Evolutionary conservation across 352 stramenopile genomes (phyloP), one percentile per base, ranked within the genome.

Genomic region (Plasmopara viticola): DNA sequence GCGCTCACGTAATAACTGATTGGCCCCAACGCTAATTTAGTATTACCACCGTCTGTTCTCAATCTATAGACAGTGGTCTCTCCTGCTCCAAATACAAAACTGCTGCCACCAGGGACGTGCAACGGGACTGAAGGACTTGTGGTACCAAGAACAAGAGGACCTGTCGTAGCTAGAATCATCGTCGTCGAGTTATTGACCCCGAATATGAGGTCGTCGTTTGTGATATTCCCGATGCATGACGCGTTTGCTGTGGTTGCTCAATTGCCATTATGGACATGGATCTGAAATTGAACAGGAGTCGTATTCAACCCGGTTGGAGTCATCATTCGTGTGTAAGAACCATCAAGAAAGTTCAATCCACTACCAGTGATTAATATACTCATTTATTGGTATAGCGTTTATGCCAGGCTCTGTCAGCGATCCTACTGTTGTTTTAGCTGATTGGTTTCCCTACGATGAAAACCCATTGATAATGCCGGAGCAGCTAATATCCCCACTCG

Each of bases 351-450:
- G 29, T 48, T 17, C 3, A 43, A 44, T 15, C 43, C 52, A 35
- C n/a, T 39, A 34, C 52, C 35, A 44, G 25, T 58, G 15, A 58
- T 58, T 12, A 35, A 48, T 6, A 33, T 58, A 58, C 5, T 58
- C 52, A 52, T 48, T 58, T 14, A 44, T 48, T 44, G 52, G 2
- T 38, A 44, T 52, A 9, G 52, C 48, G 38, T 58, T 43, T 13
- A 53, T 52, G 0, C 43, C 52, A 15, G 53, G 20, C 20, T 25
- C 3, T 25, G 3, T 25, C 20, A 25, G 20, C 20, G 20, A 25
- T 25, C 52, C 44, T 48, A 52, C 43, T 20, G 44, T 58, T 48
- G 52, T 58, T 44, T 53, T 58, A 38, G 9, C 9, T 39, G 52
- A 29, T 48, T 58, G 43, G 17, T 58, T 48, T 4, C 51, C 44